These are phyloP conservation scores for Pistacia atlantica DNA, from an alignment of 345 rosid genomes.

Conservation along the genomic window DNA sequence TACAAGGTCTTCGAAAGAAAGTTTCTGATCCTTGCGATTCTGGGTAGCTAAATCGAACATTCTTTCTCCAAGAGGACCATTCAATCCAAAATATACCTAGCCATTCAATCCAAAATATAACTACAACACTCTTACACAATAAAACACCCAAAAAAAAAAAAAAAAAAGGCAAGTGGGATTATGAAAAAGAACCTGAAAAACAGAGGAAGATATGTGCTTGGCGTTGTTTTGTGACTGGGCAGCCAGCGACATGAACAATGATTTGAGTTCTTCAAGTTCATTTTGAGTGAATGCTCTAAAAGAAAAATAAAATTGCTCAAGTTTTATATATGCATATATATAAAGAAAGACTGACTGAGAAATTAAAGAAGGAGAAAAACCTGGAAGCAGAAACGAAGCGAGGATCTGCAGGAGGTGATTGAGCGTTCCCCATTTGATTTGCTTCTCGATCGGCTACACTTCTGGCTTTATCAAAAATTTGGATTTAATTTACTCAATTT, in stretches of 20 bases:
- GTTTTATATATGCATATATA: background rate
- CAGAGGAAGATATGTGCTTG: constrained; percentile 43
- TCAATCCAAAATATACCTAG: constrained; percentile 63
- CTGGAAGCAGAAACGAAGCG: constrained; percentile 52
- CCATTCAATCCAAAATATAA: background rate
- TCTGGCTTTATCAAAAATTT: background rate
- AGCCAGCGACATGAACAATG: constrained; percentile 63
- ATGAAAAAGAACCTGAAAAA: constrained; percentile 56
- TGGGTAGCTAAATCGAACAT: constrained; percentile 67
- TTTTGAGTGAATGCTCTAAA: constrained; percentile 70
- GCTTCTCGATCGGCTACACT: background rate
- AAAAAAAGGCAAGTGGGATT: background rate
- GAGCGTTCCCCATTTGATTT: constrained; percentile 49
- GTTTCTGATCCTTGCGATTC: constrained; percentile 58
- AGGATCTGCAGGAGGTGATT: constrained; percentile 46
- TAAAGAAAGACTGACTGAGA: background rate
- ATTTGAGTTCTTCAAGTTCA: constrained; percentile 67
- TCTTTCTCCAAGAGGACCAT: constrained; percentile 63
- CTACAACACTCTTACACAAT: background rate
- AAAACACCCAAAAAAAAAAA: background rate
- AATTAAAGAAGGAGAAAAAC: constrained; percentile 16
- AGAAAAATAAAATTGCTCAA: background rate
- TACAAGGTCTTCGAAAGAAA: constrained; percentile 74
- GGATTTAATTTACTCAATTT: no score
- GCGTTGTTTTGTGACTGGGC: constrained; percentile 57